A percentile compares a stretch with the other conserved stretches of the same genome.
phyloP scores from a whole-genome alignment of 2,329 filamentous ascomycete genomes.

The Talaromyces sp. region DNA sequence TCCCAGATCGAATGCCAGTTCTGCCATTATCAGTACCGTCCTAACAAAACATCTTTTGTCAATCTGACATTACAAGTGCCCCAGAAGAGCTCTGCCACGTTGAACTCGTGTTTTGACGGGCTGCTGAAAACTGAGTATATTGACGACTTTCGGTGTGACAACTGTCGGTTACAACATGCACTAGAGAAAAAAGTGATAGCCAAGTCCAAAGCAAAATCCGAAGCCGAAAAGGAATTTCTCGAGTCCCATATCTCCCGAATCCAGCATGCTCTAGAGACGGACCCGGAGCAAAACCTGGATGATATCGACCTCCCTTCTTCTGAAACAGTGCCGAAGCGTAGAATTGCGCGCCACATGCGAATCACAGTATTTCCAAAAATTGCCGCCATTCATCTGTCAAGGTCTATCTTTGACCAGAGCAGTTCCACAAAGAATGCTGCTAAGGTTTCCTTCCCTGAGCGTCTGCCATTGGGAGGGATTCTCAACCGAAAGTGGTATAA shows the following conservation, averaged over 20 bases:
- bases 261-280: conserved; percentile 63
- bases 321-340: conserved; percentile 69
- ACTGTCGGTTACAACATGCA: conserved; percentile 80
- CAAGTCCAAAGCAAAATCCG: conserved; percentile 50
- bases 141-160: conserved; percentile 94
- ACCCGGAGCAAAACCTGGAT: conserved; percentile 72
- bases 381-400: conserved; percentile 83
- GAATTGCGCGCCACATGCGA: conserved; percentile 80
- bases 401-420: conserved; percentile 80
- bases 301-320: conserved; percentile 70
- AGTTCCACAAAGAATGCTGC: conserved; percentile 88
- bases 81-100: conserved; percentile 69
- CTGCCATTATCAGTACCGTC: conserved; percentile 83
- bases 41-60: conserved; percentile 79
- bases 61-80: conserved; percentile 90
- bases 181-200: conserved; percentile 59
- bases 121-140: conserved; percentile 94
- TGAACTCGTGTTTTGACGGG: conserved; percentile 86
- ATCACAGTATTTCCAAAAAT: conserved; percentile 86
- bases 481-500: conserved; percentile 74
- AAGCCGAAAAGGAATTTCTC: conserved; percentile 48
- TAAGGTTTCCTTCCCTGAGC: conserved; percentile 87
- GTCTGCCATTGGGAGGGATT: conserved; percentile 74
- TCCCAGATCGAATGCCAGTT: conserved; percentile 92
- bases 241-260: conserved; percentile 60